Evolutionary conservation across 495 filamentous ascomycete species (phyloP).

Genomic region (Sphaerosporella brunnea): DNA sequence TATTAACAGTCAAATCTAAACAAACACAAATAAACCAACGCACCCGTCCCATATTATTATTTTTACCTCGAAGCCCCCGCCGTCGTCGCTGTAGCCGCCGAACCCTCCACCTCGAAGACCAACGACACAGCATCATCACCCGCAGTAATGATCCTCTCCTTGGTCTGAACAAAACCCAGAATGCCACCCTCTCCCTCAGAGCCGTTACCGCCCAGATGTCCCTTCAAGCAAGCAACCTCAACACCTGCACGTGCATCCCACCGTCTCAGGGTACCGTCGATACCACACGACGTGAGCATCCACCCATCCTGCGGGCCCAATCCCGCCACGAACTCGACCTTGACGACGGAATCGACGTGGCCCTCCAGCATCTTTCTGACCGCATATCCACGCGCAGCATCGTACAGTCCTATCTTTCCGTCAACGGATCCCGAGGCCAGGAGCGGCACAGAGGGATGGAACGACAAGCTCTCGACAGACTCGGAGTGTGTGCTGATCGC

Average conservation of each 20-base stretch:
- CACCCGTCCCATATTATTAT: too few species aligned
- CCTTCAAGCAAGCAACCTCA: slow-evolving; percentile 39
- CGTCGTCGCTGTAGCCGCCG: neutral
- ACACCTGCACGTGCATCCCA: slow-evolving; percentile 80
- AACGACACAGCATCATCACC: slow-evolving; percentile 48
- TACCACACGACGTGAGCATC: slow-evolving; percentile 62
- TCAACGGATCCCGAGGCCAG: slow-evolving; percentile 83
- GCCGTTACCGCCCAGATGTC: slow-evolving; percentile 70
- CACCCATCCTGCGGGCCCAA: slow-evolving; percentile 29
- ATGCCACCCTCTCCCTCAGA: slow-evolving; percentile 71
- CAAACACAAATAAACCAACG: too few species aligned
- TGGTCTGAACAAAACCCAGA: slow-evolving; percentile 70
- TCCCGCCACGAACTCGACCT: slow-evolving; percentile 52
- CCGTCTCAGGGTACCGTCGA: slow-evolving; percentile 70
- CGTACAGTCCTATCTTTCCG: slow-evolving; percentile 74
- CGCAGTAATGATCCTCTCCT: slow-evolving; percentile 61
- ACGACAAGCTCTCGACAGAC: slow-evolving; percentile 67
- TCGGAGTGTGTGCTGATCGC: slow-evolving; percentile 48
- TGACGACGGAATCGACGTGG: slow-evolving; percentile 74
- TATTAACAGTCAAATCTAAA: too few species aligned
- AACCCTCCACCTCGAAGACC: slow-evolving; percentile 12
- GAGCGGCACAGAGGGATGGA: slow-evolving; percentile 55
- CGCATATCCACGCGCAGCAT: slow-evolving; percentile 65
- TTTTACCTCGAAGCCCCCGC: neutral
- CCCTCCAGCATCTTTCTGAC: slow-evolving; percentile 60